Evolutionary conservation across 768 basidiomycete species (phyloP).

Genomic region (Phanerochaete carnosa): DNA sequence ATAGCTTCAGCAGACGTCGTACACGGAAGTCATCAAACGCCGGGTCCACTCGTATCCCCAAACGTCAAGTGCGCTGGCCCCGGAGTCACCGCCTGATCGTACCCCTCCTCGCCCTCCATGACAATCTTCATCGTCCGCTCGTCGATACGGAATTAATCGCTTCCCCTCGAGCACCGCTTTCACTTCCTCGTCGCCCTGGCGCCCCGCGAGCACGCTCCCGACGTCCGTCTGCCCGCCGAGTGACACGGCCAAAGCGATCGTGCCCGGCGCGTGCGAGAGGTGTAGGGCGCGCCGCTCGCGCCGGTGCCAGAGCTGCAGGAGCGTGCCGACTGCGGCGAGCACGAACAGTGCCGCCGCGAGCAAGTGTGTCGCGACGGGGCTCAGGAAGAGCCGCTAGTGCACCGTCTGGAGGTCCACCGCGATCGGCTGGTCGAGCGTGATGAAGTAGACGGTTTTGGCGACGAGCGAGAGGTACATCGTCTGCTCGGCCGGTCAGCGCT

Average conservation of each 20-base stretch:
- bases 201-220: slow-evolving; percentile 20
- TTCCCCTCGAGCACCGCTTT: slow-evolving; percentile 37
- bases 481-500: slow-evolving; percentile 23
- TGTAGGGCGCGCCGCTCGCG: slow-evolving; percentile 40
- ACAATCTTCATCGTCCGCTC: slow-evolving; percentile 46
- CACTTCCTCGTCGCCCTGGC: slow-evolving; percentile 32
- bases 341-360: slow-evolving; percentile 34
- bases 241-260: slow-evolving; percentile 54
- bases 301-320: slow-evolving; percentile 47
- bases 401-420: slow-evolving; percentile 40
- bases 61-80: neutral
- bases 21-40: neutral
- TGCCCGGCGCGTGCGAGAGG: slow-evolving; percentile 45
- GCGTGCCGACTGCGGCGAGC: slow-evolving; percentile 39
- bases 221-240: slow-evolving; percentile 51
- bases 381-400: slow-evolving; percentile 43
- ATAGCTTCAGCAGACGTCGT: neutral
- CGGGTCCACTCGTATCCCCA: neutral
- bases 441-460: slow-evolving; percentile 50
- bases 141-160: slow-evolving; percentile 52
- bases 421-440: slow-evolving; percentile 33
- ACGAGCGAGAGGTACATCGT: slow-evolving; percentile 46
- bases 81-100: slow-evolving; percentile 25
- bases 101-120: slow-evolving; percentile 51
- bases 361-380: slow-evolving; percentile 10